A percentile compares a stretch with the other conserved stretches of the same genome.
Conservation (phyloP, 148 eudicot species). For the Fagopyrum tataricum region DNA sequence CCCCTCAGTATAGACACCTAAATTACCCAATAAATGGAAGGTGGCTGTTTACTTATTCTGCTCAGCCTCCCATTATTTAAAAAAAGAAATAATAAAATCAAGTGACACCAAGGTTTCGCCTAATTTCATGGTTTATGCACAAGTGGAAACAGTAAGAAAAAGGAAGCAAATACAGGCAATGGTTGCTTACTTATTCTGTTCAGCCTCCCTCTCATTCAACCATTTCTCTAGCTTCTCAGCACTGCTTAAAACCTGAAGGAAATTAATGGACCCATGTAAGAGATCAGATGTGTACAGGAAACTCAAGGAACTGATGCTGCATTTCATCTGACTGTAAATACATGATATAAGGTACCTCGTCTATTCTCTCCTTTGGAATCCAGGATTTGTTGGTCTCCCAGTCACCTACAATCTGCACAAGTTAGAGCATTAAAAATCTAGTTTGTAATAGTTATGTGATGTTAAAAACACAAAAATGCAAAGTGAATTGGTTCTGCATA, state of each 20-base stretch:
- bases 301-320: neutral
- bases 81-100: neutral
- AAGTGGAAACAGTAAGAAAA: neutral
- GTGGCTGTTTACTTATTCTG: neutral
- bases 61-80: neutral
- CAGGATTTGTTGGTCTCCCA: conserved; percentile 85
- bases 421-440: neutral
- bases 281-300: neutral
- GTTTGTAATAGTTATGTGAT: neutral
- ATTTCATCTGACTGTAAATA: neutral
- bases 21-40: neutral
- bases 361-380: conserved; percentile 75
- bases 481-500: conserved; percentile 20
- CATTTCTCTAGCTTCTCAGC: conserved; percentile 69
- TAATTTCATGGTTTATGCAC: neutral
- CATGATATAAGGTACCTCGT: conserved; percentile 44
- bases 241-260: conserved; percentile 45
- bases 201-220: conserved; percentile 77
- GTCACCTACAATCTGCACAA: conserved; percentile 54
- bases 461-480: neutral
- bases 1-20: too few relatives aligned
- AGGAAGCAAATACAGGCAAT: neutral
- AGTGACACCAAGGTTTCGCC: neutral
- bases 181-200: conserved; percentile 63
- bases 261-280: neutral